Conservation (phyloP, 75 land plant genomes). For the Ceratopteris richardii region DNA sequence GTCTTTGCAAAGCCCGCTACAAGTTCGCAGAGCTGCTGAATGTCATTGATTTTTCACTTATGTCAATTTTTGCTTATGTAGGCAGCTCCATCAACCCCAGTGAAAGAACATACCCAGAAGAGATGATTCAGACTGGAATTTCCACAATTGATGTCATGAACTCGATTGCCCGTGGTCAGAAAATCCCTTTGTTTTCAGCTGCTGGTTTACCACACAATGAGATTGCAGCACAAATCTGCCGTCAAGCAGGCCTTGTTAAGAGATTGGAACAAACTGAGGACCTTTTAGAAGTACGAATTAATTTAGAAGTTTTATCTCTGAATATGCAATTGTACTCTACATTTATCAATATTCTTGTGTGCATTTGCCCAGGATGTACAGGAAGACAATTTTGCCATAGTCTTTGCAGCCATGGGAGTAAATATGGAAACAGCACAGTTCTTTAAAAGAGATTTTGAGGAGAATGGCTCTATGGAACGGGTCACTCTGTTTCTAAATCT, state of each 20-base stretch:
- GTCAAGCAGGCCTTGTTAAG: slow-evolving; percentile 41
- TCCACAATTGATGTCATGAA: slow-evolving; percentile 47
- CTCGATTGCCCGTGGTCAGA: slow-evolving; percentile 43
- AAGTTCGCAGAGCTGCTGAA: too few relatives aligned
- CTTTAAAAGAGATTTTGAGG: slow-evolving; percentile 45
- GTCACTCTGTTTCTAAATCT: slow-evolving; percentile 39
- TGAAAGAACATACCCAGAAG: slow-evolving; percentile 42
- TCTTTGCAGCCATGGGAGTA: slow-evolving; percentile 50
- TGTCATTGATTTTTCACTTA: too few relatives aligned
- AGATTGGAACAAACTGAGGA: slow-evolving; percentile 21
- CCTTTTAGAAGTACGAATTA: slow-evolving; percentile 17
- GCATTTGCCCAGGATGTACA: slow-evolving; percentile 16
- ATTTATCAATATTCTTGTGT: background rate
- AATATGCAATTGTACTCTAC: background rate
- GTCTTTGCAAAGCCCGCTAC: too few relatives aligned
- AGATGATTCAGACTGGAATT: slow-evolving; percentile 44
- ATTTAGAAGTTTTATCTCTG: background rate
- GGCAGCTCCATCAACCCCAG: slow-evolving; percentile 42
- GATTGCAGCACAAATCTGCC: slow-evolving; percentile 43
- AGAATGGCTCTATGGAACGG: slow-evolving; percentile 44
- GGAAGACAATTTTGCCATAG: slow-evolving; percentile 42
- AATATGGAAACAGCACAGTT: slow-evolving; percentile 47
- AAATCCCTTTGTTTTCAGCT: slow-evolving; percentile 41
- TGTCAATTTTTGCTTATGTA: too few relatives aligned
- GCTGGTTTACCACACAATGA: slow-evolving; percentile 48